These are phyloP conservation scores for Geotrichum siamense DNA, from an alignment of 1,139 yeast genomes.

Conservation along the genomic window DNA sequence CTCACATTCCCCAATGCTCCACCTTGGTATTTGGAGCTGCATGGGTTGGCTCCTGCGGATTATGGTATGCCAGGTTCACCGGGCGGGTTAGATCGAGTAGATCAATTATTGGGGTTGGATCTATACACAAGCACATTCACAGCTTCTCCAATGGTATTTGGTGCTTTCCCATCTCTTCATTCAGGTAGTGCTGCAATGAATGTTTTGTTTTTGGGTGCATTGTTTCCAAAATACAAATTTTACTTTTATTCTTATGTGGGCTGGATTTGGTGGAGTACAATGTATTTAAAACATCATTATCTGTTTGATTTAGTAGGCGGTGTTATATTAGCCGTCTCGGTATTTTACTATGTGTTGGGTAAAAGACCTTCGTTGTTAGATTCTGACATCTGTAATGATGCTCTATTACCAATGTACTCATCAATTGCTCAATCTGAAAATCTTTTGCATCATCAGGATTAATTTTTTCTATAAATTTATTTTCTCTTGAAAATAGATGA, in stretches of 20 bases:
- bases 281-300: constrained; percentile 94
- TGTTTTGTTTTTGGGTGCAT: constrained; percentile 72
- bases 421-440: no score
- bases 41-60: constrained; percentile 86
- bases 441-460: no score
- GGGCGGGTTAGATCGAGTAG: constrained; percentile 92
- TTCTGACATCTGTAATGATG: neutral
- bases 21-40: constrained; percentile 89
- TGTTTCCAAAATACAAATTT: constrained; percentile 63
- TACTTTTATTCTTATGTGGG: constrained; percentile 70
- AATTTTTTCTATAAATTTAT: no score
- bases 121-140: constrained; percentile 76
- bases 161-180: constrained; percentile 96
- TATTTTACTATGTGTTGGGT: constrained; percentile 67
- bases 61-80: constrained; percentile 92
- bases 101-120: constrained; percentile 67
- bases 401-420: neutral
- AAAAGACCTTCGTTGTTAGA: constrained; percentile 30
- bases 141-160: constrained; percentile 90
- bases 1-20: constrained; percentile 91
- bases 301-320: constrained; percentile 91
- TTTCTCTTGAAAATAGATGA: no score
- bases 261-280: constrained; percentile 98
- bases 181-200: constrained; percentile 93
- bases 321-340: constrained; percentile 62